Evolutionary conservation across 495 filamentous ascomycete genomes (phyloP), one percentile per base, ranked within the genome.

Genomic region (Clohesyomyces aquaticus): DNA sequence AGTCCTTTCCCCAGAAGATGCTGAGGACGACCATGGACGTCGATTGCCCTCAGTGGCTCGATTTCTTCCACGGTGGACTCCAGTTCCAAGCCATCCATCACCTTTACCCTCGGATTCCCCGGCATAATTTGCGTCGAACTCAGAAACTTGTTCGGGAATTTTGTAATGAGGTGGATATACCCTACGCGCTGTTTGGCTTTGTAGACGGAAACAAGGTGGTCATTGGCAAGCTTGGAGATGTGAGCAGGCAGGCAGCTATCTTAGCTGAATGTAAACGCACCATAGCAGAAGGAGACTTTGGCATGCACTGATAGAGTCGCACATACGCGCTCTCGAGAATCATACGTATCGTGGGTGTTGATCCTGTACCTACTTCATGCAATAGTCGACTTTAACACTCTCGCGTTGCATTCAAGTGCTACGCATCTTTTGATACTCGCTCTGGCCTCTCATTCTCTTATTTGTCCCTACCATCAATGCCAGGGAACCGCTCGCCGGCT

Each of bases 1-100:
- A 98, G 77, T 93, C 89, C 14, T 98, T 98, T 74, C 87, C 94
- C 1, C 94, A 98, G 77, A 91, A 88, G 75, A 97, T 97, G 94
- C 82, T 98, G 51, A 84, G 94, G 59, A 98, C 94, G 11, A 97
- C 94, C 8, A 97, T 97, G 94, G 94, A 98, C 63, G 88, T 98
- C 18, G 93, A 96, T 73, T 98, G 94, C 73, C 91, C 94, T 0
- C 79, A 85, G 27, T 98, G 94, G 94, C 80, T 98, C 18, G 94
- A 98, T 71, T 98, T 95, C 74, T 85, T 98, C 75, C 94, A 98
- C 70, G 94, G 94, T 18, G 94, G 94, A 35, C 78, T 98, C 71
- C 94, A 98, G 74, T 98, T 97, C 74, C 94, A 98, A 74, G 94
- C 89, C 28, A 89, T 98, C 59, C 94, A 98, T 67, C 94, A 98